Conservation (phyloP, 176 grass and related monocot genomes). For the Ensete glaucum region DNA sequence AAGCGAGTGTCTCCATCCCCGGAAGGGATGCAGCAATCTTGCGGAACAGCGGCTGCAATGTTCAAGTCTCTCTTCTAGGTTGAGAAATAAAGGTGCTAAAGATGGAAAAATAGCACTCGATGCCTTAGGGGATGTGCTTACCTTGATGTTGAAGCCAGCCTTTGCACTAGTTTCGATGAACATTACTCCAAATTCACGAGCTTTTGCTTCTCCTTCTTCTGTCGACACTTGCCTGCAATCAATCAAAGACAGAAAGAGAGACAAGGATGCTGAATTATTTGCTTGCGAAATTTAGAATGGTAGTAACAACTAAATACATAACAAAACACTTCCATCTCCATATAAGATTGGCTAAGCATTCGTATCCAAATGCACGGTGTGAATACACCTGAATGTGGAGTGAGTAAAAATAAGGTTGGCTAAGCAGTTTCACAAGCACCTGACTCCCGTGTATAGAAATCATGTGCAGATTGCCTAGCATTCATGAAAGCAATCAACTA, state of each 20-base stretch:
- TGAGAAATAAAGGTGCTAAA: background rate
- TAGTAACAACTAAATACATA: too few species aligned
- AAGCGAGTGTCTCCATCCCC: slow-evolving; percentile 44
- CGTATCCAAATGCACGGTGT: too few species aligned
- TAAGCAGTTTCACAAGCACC: too few species aligned
- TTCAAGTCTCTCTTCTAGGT: background rate
- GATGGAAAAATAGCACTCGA: background rate
- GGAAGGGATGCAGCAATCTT: slow-evolving; percentile 61
- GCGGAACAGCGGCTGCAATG: slow-evolving; percentile 51
- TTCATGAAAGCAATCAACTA: too few species aligned
- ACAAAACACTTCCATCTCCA: too few species aligned
- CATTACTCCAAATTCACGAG: slow-evolving; percentile 37
- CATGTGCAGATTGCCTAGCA: too few species aligned
- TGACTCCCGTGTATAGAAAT: too few species aligned
- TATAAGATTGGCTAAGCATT: too few species aligned
- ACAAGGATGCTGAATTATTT: too few species aligned
- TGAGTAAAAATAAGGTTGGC: too few species aligned
- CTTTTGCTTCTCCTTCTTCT: slow-evolving; percentile 72
- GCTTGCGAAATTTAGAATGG: too few species aligned
- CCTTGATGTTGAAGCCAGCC: slow-evolving; percentile 83
- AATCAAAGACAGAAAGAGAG: background rate
- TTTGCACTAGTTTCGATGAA: slow-evolving; percentile 88
- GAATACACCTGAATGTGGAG: too few species aligned
- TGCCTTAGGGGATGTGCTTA: background rate
- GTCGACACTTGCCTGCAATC: slow-evolving; percentile 44